Percentiles rank a stretch among this genome's conserved stretches.
These are phyloP conservation scores for Phytophthora megakarya DNA, from an alignment of 352 stramenopile genomes.

Conservation along the genomic window DNA sequence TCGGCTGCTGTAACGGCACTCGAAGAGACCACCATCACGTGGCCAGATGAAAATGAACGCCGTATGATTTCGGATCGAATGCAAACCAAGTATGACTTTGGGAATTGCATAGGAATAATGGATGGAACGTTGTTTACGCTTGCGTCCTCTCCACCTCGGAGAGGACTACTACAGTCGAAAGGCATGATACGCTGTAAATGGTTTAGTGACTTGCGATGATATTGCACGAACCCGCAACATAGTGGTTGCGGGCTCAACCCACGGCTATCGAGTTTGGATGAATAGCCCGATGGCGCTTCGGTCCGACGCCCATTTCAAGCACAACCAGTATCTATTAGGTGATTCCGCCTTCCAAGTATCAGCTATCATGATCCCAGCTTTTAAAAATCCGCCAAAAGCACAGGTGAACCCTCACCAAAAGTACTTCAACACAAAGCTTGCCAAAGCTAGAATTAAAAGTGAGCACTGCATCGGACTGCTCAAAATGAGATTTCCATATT, in stretches of 20 bases:
- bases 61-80: constrained; percentile 16
- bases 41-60: constrained; percentile 7
- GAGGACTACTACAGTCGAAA: constrained; percentile 35
- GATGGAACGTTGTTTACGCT: constrained; percentile 34
- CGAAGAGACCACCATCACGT: constrained; percentile 1
- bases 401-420: constrained; percentile 15
- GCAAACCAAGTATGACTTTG: constrained; percentile 24
- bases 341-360: constrained; percentile 32
- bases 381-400: constrained; percentile 20
- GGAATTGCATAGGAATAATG: constrained; percentile 28
- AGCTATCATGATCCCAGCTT: constrained; percentile 21
- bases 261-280: constrained; percentile 34
- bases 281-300: constrained; percentile 20
- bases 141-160: constrained; percentile 18
- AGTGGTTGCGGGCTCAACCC: constrained; percentile 21
- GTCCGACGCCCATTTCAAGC: constrained; percentile 2
- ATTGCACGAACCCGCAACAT: constrained; percentile 23
- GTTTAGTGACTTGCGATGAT: constrained; percentile 24
- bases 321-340: constrained; percentile 28
- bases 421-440: constrained; percentile 29
- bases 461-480: constrained; percentile 35
- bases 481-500: constrained; percentile 31
- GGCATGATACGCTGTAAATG: constrained; percentile 22
- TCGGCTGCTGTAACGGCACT: not conserved
- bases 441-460: constrained; percentile 25